Percentiles rank a stretch among this genome's conserved stretches.
Evolutionary conservation across 345 rosid species (phyloP).

Genomic region (Trapa incisa): DNA sequence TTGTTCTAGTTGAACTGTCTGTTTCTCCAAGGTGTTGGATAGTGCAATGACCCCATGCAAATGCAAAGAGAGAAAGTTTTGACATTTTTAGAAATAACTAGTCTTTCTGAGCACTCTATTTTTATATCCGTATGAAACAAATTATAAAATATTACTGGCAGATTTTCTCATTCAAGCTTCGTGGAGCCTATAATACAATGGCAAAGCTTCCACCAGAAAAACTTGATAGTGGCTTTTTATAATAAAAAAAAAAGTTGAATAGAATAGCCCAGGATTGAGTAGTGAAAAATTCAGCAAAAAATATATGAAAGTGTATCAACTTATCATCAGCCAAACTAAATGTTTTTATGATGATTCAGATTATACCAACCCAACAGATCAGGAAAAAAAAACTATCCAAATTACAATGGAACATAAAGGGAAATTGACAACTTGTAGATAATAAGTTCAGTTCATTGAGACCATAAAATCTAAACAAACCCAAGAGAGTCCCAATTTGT

Average conservation of each 20-base stretch:
- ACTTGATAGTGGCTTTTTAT: constrained; percentile 39
- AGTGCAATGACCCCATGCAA: not conserved
- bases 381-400: not conserved
- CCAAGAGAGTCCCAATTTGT: not conserved
- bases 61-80: not conserved
- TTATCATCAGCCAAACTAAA: not conserved
- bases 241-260: not conserved
- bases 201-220: constrained; percentile 55
- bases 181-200: constrained; percentile 99
- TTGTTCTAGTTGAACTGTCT: not conserved
- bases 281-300: not conserved
- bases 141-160: constrained; percentile 13
- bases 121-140: not conserved
- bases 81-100: too few relatives aligned
- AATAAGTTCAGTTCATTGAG: not conserved
- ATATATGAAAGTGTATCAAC: not conserved
- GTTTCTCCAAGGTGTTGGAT: not conserved
- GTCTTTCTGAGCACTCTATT: too few relatives aligned
- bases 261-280: not conserved
- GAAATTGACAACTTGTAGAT: not conserved
- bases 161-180: constrained; percentile 96
- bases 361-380: not conserved
- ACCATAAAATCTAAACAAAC: not conserved
- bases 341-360: not conserved
- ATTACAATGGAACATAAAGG: not conserved